Conservation (phyloP, 768 basidiomycete genomes). For the Auricularia sp. region DNA sequence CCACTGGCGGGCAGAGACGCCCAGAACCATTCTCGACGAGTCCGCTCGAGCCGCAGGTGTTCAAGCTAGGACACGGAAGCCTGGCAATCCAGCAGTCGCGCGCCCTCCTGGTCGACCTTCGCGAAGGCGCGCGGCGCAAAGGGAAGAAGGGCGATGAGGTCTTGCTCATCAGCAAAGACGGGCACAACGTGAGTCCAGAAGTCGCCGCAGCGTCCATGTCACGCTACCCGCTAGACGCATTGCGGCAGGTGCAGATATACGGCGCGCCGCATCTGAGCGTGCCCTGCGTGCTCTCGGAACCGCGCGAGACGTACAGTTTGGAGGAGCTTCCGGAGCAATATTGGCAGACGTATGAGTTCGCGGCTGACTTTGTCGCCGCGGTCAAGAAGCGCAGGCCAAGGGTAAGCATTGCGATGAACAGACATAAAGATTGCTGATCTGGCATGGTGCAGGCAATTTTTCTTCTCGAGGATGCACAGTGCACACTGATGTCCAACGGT, state of each 20-base stretch:
- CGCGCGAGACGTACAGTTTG: slow-evolving; percentile 26
- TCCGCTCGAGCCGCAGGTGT: slow-evolving; percentile 29
- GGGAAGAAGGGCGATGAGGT: slow-evolving; percentile 37
- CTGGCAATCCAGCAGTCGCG: slow-evolving; percentile 41
- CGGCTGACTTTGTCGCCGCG: slow-evolving; percentile 33
- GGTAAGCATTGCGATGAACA: slow-evolving; percentile 19
- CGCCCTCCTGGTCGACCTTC: slow-evolving; percentile 44
- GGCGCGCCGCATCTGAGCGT: slow-evolving; percentile 41
- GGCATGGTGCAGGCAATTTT: slow-evolving; percentile 30
- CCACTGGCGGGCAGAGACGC: not conserved
- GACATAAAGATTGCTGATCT: no score
- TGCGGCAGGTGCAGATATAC: slow-evolving; percentile 33
- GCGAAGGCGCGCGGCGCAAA: slow-evolving; percentile 16
- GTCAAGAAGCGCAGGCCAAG: slow-evolving; percentile 45
- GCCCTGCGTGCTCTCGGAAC: slow-evolving; percentile 40
- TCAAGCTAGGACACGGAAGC: slow-evolving; percentile 40
- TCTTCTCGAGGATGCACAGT: slow-evolving; percentile 31
- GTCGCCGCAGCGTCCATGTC: no score
- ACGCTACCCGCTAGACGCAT: not conserved
- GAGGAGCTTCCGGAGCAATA: slow-evolving; percentile 31
- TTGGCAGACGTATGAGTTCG: slow-evolving; percentile 39
- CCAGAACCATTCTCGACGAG: not conserved
- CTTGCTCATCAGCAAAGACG: slow-evolving; percentile 32
- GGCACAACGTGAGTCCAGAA: slow-evolving; percentile 23
- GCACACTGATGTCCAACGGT: slow-evolving; percentile 42